Base-by-base conservation (phyloP, 1,284 basidiomycete species). In the Ustanciosporium gigantosporum region DNA sequence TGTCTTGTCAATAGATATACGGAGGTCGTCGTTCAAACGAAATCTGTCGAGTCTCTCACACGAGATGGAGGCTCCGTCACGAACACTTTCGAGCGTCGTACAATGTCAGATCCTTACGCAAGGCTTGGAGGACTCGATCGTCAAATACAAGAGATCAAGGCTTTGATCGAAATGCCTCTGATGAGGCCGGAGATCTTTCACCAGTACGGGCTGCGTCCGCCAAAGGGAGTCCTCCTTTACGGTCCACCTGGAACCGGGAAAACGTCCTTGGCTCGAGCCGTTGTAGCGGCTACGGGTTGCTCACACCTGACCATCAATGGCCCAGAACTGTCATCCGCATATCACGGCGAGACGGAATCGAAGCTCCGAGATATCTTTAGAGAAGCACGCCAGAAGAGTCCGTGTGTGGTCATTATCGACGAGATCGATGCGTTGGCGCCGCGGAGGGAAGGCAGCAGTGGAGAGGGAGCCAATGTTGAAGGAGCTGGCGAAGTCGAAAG, bases 341-440 rank as follows among this genome's bases (percentile, higher is more conserved):
- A 90, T 74, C 94, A 97, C 71, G 94, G 94, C 32, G 94, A 98
- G 81, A 96, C 93, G 1, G 94, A 98, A 77, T 86, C 89, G 3
- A 86, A 88, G 55, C 82, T 99, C 16, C 86, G 94, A 16, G 87
- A 88, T 19, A 87, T 98, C 0, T 99, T 98, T 77, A 84, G 83
- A 21, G 86, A 91, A 67, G 95, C 95, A 0, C 84, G 86, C 41
- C 81, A 83, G 27, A 85, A 87, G 66, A 88, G 86, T 57, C 93
- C 94, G 0, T 68, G 70, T 27, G 91, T 99, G 61, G 85, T 98
- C 41, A 88, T 99, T 23, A 82, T 99, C 34, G 95, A 98, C 73
- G 95, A 99, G 80, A 87, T 99, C 2, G 95, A 99, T 70, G 93
- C 93, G 0, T 80, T 98, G 17, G 94, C 90, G 49, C 95, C 95